Base-by-base conservation (phyloP, 768 basidiomycete genomes). In the Hemileccinum rubropunctum region DNA sequence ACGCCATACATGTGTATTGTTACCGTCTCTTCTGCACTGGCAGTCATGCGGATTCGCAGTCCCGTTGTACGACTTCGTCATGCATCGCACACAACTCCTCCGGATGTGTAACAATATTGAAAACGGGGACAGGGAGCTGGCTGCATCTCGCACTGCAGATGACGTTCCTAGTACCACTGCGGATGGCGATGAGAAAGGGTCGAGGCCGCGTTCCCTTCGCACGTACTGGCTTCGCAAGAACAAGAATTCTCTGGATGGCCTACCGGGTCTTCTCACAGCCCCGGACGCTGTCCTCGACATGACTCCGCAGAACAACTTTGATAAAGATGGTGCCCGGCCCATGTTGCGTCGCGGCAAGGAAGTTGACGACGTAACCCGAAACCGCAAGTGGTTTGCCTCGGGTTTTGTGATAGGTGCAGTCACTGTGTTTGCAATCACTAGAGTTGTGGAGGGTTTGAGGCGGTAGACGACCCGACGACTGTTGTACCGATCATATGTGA, bases 11-110 rank as follows among this genome's bases (percentile, higher is more conserved):
- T 23, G 23, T 23, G 23, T 6, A 6, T 23, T 6, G 23, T 3
- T 23, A 6, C 23, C 23, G 28, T 21, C 18, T 27, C n/a, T n/a
- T n/a, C n/a, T n/a, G n/a, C n/a, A n/a, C n/a, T n/a, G n/a, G n/a
- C 59, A 87, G 85, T 84, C 84, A 1, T 88, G 85, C 54, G 84
- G 86, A 17, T 86, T 71, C 52, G 76, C 76, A 4, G 80, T 88
- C 21, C 85, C 86, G 5, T 71, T 78, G 53, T 86, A 80, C 61
- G 71, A 76, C 38, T 87, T 82, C 65, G 69, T 76, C 47, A 69
- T 72, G 23, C 79, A 84, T 47, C 82, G 85, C 28, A 77, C 73
- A 1, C 76, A 72, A 15, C 77, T 82, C 23, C 66, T 72, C 27
- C 71, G 76, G 17, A 68, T 65, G 58, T 61, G 63, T 7, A 62